phyloP scores from a whole-genome alignment of 148 eudicot genomes.

The Oxyria digyna region DNA sequence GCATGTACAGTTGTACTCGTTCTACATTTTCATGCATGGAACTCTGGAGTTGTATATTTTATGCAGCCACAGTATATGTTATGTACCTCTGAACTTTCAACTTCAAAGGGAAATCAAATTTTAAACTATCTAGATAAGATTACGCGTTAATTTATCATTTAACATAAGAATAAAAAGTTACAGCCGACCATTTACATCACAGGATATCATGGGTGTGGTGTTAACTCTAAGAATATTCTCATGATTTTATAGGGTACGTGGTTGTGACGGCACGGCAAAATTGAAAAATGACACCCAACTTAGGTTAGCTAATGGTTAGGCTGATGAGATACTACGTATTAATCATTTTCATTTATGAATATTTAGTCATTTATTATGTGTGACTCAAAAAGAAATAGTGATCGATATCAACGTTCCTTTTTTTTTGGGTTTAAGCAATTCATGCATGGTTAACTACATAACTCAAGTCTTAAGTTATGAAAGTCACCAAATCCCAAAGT shows the following conservation, averaged over 20 bases:
- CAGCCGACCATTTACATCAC: neutral
- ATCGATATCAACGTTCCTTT: neutral
- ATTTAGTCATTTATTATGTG: no score
- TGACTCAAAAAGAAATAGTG: no score
- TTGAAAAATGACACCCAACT: slow-evolving; percentile 5
- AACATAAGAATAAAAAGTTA: neutral
- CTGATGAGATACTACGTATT: neutral
- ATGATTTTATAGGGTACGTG: slow-evolving; percentile 4
- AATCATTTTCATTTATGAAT: neutral
- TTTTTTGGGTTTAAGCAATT: neutral
- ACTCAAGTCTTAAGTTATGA: no score
- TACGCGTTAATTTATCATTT: neutral
- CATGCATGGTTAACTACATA: neutral
- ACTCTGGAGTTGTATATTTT: neutral
- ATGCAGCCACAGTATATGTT: neutral
- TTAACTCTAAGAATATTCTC: neutral
- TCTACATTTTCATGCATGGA: neutral
- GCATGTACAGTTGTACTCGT: neutral
- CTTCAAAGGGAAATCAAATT: neutral
- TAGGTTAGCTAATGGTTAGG: neutral
- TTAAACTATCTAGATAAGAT: neutral
- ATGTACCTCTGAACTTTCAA: neutral
- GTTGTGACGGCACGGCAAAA: slow-evolving; percentile 7
- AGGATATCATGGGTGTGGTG: neutral
- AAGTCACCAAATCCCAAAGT: neutral